Evolutionary conservation across 805 yeast genomes (phyloP).

Genomic region (Saccharomycopsis babjevae): DNA sequence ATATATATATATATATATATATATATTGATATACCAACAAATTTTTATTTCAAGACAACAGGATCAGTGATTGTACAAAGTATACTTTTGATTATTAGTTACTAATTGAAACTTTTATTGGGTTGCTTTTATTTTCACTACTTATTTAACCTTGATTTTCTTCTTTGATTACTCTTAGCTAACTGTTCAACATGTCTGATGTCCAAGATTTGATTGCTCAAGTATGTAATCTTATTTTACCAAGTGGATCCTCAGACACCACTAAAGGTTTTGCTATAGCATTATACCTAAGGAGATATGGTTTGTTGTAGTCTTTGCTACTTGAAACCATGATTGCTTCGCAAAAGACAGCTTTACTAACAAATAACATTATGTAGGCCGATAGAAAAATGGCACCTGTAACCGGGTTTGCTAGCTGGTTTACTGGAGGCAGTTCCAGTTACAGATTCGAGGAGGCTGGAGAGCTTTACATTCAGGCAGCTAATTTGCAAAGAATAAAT

Average conservation of each 20-base stretch:
- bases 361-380: slow-evolving; percentile 35
- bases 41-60: no score
- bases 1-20: no score
- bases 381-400: slow-evolving; percentile 60
- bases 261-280: no score
- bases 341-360: background rate
- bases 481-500: slow-evolving; percentile 72
- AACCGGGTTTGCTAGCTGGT: slow-evolving; percentile 58
- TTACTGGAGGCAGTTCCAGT: slow-evolving; percentile 48
- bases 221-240: background rate
- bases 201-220: slow-evolving; percentile 11
- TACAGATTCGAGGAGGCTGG: slow-evolving; percentile 83
- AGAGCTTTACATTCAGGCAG: slow-evolving; percentile 85
- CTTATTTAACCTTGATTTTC: background rate
- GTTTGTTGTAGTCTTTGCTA: no score
- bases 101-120: background rate
- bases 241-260: background rate
- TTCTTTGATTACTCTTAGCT: background rate
- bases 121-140: background rate
- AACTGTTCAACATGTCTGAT: slow-evolving; percentile 1
- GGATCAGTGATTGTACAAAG: no score
- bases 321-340: no score
- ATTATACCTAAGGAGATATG: no score
- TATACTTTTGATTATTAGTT: background rate
- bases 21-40: no score